phyloP scores from a whole-genome alignment of 2,329 filamentous ascomycete species.

The Stromatinia cepivora region DNA sequence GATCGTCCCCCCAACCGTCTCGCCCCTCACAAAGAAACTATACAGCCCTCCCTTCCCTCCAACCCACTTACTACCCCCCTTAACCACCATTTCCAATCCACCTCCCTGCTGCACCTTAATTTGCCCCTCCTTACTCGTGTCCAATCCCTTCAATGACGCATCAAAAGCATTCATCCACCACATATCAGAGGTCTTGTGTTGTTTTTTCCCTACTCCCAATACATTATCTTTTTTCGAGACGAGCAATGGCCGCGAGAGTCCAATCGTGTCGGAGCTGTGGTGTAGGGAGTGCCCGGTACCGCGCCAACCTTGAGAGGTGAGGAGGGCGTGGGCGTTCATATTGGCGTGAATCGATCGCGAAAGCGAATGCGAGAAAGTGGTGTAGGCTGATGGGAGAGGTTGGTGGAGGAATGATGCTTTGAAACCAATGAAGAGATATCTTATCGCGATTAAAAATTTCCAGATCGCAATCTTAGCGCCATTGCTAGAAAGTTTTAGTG shows the following conservation, averaged over 20 bases:
- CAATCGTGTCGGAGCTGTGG: conserved; percentile 67
- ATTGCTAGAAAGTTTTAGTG: neutral
- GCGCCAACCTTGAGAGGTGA: conserved; percentile 86
- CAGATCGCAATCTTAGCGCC: conserved; percentile 19
- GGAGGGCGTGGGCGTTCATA: conserved; percentile 84
- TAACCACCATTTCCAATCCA: conserved; percentile 57
- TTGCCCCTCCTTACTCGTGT: conserved; percentile 58
- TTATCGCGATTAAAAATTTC: conserved; percentile 23
- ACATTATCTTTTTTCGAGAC: conserved; percentile 80
- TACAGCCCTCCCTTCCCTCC: conserved; percentile 63
- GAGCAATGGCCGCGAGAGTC: conserved; percentile 80
- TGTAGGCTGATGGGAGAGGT: neutral
- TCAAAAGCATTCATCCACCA: conserved; percentile 99
- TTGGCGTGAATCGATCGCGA: conserved; percentile 9
- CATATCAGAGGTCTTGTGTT: conserved; percentile 67
- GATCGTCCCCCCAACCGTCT: conserved; percentile 72
- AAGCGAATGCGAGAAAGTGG: neutral
- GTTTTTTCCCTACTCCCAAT: conserved; percentile 78
- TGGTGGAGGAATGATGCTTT: neutral
- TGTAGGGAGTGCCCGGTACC: conserved; percentile 88
- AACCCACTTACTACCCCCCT: conserved; percentile 57
- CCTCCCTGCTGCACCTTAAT: conserved; percentile 57
- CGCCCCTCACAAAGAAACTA: conserved; percentile 80
- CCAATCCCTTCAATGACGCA: conserved; percentile 79
- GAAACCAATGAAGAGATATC: conserved; percentile 20